Evolutionary conservation across 108 stramenopile species (phyloP).

Genomic region (Chaetoceros tenuissimus): DNA sequence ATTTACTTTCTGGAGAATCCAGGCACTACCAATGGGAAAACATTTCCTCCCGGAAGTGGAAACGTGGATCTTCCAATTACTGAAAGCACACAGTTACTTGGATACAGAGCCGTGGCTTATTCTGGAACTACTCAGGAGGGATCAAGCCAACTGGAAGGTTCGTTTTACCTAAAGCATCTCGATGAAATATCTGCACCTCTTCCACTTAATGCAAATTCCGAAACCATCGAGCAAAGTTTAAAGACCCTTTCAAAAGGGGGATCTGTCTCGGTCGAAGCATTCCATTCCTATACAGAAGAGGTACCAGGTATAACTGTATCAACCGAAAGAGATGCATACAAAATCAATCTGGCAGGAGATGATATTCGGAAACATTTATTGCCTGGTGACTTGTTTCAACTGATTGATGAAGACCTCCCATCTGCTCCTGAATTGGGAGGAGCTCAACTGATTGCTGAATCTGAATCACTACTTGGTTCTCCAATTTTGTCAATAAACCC

Average conservation of each 20-base stretch:
- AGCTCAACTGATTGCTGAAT: too few species aligned
- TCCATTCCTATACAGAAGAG: conserved; percentile 17
- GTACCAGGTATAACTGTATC: conserved; percentile 42
- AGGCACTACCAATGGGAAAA: conserved; percentile 45
- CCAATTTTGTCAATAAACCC: too few species aligned
- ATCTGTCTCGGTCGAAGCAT: conserved; percentile 32
- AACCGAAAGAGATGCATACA: conserved; percentile 29
- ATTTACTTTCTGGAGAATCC: conserved; percentile 60
- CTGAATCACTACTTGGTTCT: too few species aligned
- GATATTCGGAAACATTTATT: conserved; percentile 47
- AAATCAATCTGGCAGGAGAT: conserved; percentile 21
- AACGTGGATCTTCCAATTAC: conserved; percentile 49
- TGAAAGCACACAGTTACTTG: conserved; percentile 26
- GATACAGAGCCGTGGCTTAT: conserved; percentile 28
- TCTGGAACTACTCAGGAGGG: conserved; percentile 31
- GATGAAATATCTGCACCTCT: conserved; percentile 35
- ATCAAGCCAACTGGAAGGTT: conserved; percentile 23
- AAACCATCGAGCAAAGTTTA: conserved; percentile 36
- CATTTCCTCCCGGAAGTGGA: conserved; percentile 78
- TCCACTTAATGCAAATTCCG: conserved; percentile 32
- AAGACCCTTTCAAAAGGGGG: conserved; percentile 48
- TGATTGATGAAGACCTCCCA: conserved; percentile 49
- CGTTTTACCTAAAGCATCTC: conserved; percentile 18
- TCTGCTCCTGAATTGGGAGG: too few species aligned
- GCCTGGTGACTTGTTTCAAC: conserved; percentile 50